phyloP scores from a whole-genome alignment of 2,329 filamentous ascomycete species.

The Diaporthe humulicola region DNA sequence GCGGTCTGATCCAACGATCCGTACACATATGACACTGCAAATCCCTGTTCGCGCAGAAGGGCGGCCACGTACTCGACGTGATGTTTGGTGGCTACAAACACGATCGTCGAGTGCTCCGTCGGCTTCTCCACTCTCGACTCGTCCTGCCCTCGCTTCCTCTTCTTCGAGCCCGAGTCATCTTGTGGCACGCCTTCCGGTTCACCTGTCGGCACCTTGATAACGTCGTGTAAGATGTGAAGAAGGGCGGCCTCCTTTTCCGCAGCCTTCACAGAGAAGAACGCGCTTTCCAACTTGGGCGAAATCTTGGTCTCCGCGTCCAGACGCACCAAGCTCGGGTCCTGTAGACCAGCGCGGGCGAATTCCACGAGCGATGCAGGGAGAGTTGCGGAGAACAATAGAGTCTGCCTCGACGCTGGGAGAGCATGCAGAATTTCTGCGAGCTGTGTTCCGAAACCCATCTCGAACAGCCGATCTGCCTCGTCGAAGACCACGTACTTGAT shows the following conservation, averaged over 20 bases:
- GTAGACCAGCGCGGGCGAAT: slow-evolving; percentile 91
- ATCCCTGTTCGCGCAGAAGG: slow-evolving; percentile 85
- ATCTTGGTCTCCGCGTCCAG: slow-evolving; percentile 96
- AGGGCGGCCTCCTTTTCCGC: slow-evolving; percentile 94
- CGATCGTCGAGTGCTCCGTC: slow-evolving; percentile 91
- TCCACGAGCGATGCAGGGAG: slow-evolving; percentile 94
- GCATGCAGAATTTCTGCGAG: slow-evolving; percentile 93
- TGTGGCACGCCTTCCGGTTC: slow-evolving; percentile 66
- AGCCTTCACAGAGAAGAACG: slow-evolving; percentile 93
- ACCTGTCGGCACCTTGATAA: slow-evolving; percentile 90
- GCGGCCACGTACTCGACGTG: slow-evolving; percentile 93
- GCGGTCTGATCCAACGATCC: slow-evolving; percentile 95
- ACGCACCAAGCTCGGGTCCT: slow-evolving; percentile 91
- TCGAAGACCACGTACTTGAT: slow-evolving; percentile 97
- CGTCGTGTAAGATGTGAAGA: slow-evolving; percentile 87
- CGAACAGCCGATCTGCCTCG: slow-evolving; percentile 95
- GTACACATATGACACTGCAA: slow-evolving; percentile 93
- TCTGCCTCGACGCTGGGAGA: slow-evolving; percentile 86
- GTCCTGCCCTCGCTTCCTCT: slow-evolving; percentile 77
- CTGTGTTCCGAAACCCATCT: slow-evolving; percentile 98
- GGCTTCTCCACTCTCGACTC: slow-evolving; percentile 74
- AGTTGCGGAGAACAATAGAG: slow-evolving; percentile 94
- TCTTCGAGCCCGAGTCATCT: slow-evolving; percentile 70
- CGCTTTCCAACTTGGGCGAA: slow-evolving; percentile 94
- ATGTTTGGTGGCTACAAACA: slow-evolving; percentile 96